Base-by-base conservation (phyloP, 2,329 filamentous ascomycete genomes). In the Zasmidium citrigriseum region DNA sequence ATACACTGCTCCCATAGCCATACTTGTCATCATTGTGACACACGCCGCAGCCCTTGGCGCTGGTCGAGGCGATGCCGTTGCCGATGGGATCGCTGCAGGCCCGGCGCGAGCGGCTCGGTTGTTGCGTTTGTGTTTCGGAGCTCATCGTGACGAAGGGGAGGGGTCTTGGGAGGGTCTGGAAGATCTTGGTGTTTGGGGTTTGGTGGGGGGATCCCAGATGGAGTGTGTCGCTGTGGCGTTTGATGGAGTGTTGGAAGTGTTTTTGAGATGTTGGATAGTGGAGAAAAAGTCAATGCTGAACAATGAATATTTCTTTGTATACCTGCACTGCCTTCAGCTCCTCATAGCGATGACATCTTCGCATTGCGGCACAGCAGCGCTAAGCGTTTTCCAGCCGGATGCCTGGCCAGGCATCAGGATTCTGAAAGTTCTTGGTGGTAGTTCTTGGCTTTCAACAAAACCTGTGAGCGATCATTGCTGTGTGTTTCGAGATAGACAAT, bases 1-100 rank as follows among this genome's bases (percentile, higher is more conserved):
- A 61, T 2, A 59, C 61, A 2, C 60, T 60, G 25, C 50, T 45
- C 24, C 64, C 52, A 18, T 56, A 57, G 1, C 61, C 55, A 20
- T 59, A 63, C n/a, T 47, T 45, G 47, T 60, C 56, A n/a, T 53
- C 47, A 45, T 59, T 61, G 44, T 41, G 46, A 50, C 58, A 59
- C 7, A 57, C 46, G 14, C 23, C 44, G 52, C 59, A 60, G 22
- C 61, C 57, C 14, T 47, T 54, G 24, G 20, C 46, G 9, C 44
- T 23, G 16, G 44, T 12, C 9, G 24, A 14, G 0, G 18, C 16
- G 0, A 47, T 51, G 10, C 55, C 41, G 41, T 60, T 60, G n/a
- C 50, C 58, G 11, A 60, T 45, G 7, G 54, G 58, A 22, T 60
- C 50, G 21, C 46, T 57, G 51, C 58, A 61, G 23, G 54, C 54